Evolutionary conservation across 2,329 filamentous ascomycete species (phyloP), one percentile per base, ranked within the genome.

Genomic region (Arthrobotrys iridis): DNA sequence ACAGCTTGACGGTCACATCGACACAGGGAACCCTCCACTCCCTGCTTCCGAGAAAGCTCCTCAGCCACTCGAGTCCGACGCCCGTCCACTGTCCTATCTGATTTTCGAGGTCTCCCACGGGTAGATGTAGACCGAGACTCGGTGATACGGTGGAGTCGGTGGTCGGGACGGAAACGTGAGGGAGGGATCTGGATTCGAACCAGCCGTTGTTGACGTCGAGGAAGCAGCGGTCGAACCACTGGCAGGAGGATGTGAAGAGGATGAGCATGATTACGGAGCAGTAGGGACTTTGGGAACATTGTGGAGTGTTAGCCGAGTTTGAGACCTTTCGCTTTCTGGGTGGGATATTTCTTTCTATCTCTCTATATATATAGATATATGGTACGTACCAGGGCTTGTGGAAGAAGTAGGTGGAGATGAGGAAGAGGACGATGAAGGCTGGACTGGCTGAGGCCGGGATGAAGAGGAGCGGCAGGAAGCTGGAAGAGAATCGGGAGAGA

Each of bases 181-280:
- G 78, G 82, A 84, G 79, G 71, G 86, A 84, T 11, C 92, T 87
- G n/a, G 93, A 90, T 79, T 93, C 89, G 83, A 98, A 98, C 94
- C 93, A 98, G 80, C 89, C 91, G 78, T 86, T 81, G 81, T 85
- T 87, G 80, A 97, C 91, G 84, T 98, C 94, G 85, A 98, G 95
- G 84, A 98, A 95, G 82, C 92, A 95, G 63, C 89, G 89, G 81
- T 93, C 91, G 78, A 90, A 91, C 92, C 92, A 95, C 86, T 93
- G 90, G 83, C 92, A 95, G 24, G 91, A 93, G 24, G 93, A 96
- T 78, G 93, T 87, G 85, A 97, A 96, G 79, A 99, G 92, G 79
- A 98, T 93, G 78, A 97, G 87, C 55, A 99, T 92, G 63, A 99
- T 90, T 77, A 97, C 89, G 76, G 93, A 97, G 87, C 95, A 99